Conservation (phyloP, 2,329 filamentous ascomycete genomes). For the Trichoderma pleuroti region DNA sequence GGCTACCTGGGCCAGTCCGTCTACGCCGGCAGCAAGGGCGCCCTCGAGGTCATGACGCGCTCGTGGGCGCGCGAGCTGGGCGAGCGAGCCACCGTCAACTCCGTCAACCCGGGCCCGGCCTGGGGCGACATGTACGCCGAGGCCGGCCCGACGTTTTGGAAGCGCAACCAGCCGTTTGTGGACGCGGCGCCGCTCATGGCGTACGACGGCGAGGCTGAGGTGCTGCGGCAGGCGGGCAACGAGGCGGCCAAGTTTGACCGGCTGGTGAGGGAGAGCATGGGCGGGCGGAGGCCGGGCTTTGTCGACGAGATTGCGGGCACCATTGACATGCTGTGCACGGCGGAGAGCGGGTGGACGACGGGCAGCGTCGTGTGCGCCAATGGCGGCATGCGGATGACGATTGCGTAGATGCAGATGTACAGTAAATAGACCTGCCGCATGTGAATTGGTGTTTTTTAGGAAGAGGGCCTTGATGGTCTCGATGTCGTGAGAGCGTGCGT, state of each 20-base stretch:
- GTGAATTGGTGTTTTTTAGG: not conserved
- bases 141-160: conserved; percentile 35
- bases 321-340: conserved; percentile 66
- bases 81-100: conserved; percentile 52
- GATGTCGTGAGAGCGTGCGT: not conserved
- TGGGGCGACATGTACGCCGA: conserved; percentile 50
- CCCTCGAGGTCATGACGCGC: conserved; percentile 57
- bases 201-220: conserved; percentile 33
- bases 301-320: conserved; percentile 62
- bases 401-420: conserved; percentile 27
- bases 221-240: conserved; percentile 29
- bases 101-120: conserved; percentile 56
- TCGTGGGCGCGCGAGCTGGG: conserved; percentile 57
- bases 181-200: conserved; percentile 35
- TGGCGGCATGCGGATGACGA: conserved; percentile 46
- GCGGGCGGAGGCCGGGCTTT: conserved; percentile 34
- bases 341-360: conserved; percentile 65
- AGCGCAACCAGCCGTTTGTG: conserved; percentile 38
- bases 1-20: conserved; percentile 54
- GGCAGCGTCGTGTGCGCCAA: conserved; percentile 71
- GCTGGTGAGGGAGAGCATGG: conserved; percentile 34
- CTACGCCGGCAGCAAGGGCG: conserved; percentile 57
- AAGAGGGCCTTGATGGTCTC: not conserved
- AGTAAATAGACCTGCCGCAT: not conserved
- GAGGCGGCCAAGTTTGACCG: conserved; percentile 34